These are phyloP conservation scores for Aureobasidium sp. DNA, from an alignment of 2,329 filamentous ascomycete species.

Conservation along the genomic window DNA sequence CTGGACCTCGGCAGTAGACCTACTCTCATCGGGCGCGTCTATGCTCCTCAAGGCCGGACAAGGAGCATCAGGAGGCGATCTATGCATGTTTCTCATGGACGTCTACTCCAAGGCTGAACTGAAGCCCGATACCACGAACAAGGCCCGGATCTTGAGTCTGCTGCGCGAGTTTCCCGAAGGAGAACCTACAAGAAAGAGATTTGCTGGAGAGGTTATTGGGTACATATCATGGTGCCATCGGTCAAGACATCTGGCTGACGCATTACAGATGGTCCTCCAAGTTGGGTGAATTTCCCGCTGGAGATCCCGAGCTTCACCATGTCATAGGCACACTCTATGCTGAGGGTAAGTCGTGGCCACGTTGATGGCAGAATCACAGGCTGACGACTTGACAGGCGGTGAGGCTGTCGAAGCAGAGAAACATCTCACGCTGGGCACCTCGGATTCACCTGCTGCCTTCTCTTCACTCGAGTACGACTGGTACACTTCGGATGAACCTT, in stretches of 20 bases:
- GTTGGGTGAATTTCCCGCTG: constrained; percentile 78
- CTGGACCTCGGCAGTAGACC: constrained; percentile 78
- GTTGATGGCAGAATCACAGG: background rate
- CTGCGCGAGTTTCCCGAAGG: constrained; percentile 71
- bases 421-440: constrained; percentile 81
- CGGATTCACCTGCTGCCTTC: constrained; percentile 75
- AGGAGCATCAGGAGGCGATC: constrained; percentile 83
- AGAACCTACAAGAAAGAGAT: constrained; percentile 90
- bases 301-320: constrained; percentile 91
- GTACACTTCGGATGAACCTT: constrained; percentile 84
- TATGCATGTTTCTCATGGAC: constrained; percentile 80
- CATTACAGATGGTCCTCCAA: constrained; percentile 68
- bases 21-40: constrained; percentile 76
- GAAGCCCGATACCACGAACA: constrained; percentile 65
- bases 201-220: constrained; percentile 76
- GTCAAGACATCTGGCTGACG: background rate
- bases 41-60: constrained; percentile 87
- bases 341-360: constrained; percentile 48
- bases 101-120: constrained; percentile 84
- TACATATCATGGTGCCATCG: constrained; percentile 39
- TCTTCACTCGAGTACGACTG: constrained; percentile 83
- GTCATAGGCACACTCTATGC: constrained; percentile 81
- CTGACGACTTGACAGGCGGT: constrained; percentile 49
- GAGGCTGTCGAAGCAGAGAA: constrained; percentile 89
- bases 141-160: constrained; percentile 68